Base-by-base conservation (phyloP, 768 basidiomycete species). In the Xerocomellus dryophilus region DNA sequence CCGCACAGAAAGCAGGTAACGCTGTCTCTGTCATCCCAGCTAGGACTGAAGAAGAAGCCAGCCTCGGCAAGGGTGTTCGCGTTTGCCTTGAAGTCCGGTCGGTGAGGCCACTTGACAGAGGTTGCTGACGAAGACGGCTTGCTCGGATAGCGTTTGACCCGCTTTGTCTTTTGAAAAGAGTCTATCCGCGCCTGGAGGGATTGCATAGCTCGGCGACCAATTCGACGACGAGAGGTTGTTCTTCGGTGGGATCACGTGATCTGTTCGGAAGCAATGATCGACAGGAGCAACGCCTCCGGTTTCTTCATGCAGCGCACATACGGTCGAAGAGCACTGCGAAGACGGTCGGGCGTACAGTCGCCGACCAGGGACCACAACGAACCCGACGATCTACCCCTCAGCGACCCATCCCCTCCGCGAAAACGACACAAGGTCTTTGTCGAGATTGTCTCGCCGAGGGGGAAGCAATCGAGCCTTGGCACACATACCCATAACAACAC, bases 1-100 rank as follows among this genome's bases (percentile, higher is more conserved):
- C 77, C 78, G 73, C 95, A 98, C 59, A 87, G 73, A 68, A 86
- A 97, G 69, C 95, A 98, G 5, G 80, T 77, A 20, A 89, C 93
- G 61, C 82, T 85, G 71, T 94, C 91, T 15, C 74, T 75, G 55
- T 86, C 84, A 21, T 83, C 81, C 54, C 75, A 73, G 58, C 80
- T 81, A 0, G 91, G 91, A 57, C 77, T 77, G 71, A 79, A 94
- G 76, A 83, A 95, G 74, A 96, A 98, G 9, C 95, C 95, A 3
- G 95, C 95, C 59, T 88, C 84, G 2, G 95, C 88, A 15, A 98
- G 82, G 4, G 81, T 77, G 49, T 78, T 71, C 1, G 94, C 85
- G 47, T 82, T 93, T 43, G 94, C 86, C 47, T 73, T 71, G 67
- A 83, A 90, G 17, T 73, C 62, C 0, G 69, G 40, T 0, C 88